Percentiles rank a stretch among this genome's conserved stretches.
These are phyloP conservation scores for Solanum hybrid DNA, from an alignment of 305 asterid species.

Conservation along the genomic window DNA sequence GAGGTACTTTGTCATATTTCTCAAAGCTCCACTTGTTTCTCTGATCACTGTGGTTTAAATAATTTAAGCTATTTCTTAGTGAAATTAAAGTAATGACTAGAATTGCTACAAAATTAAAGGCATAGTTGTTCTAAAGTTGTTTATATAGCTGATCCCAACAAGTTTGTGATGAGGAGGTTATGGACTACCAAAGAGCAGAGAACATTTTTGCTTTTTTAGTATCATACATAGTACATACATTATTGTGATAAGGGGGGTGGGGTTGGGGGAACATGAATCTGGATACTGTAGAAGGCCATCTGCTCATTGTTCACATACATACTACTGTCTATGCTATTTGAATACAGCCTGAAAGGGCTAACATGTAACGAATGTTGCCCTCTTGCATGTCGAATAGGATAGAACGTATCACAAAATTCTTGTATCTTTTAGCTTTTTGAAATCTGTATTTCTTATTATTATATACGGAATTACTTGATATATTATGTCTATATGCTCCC, in stretches of 20 bases:
- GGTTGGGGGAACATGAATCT: not conserved
- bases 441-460: not conserved
- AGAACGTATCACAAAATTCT: not conserved
- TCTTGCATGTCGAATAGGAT: not conserved
- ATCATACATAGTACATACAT: not conserved
- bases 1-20: slow-evolving; percentile 31
- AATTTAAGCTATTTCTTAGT: not conserved
- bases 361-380: not conserved
- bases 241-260: not conserved
- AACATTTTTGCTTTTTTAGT: not conserved
- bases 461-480: not conserved
- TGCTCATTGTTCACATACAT: not conserved
- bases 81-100: not conserved
- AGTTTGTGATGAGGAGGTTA: not conserved
- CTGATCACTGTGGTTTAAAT: not conserved
- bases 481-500: not conserved
- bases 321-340: not conserved
- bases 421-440: not conserved
- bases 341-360: not conserved
- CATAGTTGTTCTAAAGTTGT: not conserved
- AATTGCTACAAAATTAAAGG: not conserved
- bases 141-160: not conserved
- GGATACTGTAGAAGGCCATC: not conserved
- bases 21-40: not conserved
- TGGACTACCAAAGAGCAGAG: not conserved